Base-by-base conservation (phyloP, 257 asterid genomes). In the Salvia hispanica region DNA sequence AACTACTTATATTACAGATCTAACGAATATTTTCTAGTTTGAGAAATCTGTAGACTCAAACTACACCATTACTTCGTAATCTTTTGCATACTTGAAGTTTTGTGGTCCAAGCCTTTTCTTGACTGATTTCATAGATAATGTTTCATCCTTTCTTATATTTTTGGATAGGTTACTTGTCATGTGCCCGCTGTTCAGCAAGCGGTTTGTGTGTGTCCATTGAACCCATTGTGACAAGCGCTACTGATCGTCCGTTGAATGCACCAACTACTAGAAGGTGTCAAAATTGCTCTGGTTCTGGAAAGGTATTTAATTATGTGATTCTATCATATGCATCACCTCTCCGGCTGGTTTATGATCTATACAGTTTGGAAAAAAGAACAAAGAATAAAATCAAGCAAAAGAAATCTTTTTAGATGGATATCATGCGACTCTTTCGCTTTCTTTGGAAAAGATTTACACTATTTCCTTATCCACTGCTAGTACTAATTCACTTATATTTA, bases 231-330 rank as follows among this genome's bases (percentile, higher is more conserved):
- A 64, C 80, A 46, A 75, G 76, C 48, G 86, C 77, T 67, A 71
- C 89, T 34, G 47, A 60, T 50, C 71, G 64, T 25, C 81, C 84
- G 10, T 76, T 84, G 80, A 71, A 64, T 52, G 89, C 82, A 28
- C 91, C 95, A 46, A 77, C 87, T 9, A 82, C 89, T 66, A 81
- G 73, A 80, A 80, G 95, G 84, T 89, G 98, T 80, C 62, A 65
- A 52, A 89, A 88, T 72, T 92, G 97, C 80, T 89, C 98, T 0
- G 98, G 96, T 48, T 80, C 95, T n/a, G 98, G 97, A 82, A 92
- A 92, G 95, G 97, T 91, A 82, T 66, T 74, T 70, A 44, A 15
- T 58, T 12, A 37, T 16, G 62, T 55, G 11, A 52, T 54, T 43
- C 45, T 6, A 6, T 64, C 44, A 34, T 7, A 48, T 13, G 9